Evolutionary conservation across 768 basidiomycete genomes (phyloP), one percentile per base, ranked within the genome.

Genomic region (Tylopilus sp.): DNA sequence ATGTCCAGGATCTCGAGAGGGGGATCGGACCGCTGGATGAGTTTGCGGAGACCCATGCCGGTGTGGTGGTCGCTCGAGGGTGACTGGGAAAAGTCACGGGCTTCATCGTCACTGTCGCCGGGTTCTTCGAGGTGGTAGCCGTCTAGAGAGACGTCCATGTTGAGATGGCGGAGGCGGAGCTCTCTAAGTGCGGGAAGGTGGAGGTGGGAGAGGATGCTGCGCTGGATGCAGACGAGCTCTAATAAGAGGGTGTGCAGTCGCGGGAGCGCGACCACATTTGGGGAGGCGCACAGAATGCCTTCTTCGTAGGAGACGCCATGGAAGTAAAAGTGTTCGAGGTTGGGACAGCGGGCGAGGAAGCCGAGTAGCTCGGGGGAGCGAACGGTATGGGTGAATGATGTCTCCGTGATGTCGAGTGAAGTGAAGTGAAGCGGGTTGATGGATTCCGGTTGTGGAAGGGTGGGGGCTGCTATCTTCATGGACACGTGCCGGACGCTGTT

Each of bases 91-190:
- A 77, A 88, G 70, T 91, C 89, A 16, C 68, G 58, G 16, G 82
- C 83, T 60, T 88, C 88, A 57, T 90, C 88, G 9, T 87, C 87
- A 58, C 81, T 85, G 55, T 89, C 89, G 29, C 87, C 87, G 7
- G 76, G 71, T 50, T 88, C 87, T 25, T 65, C 47, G 7, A 53
- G 38, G 16, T 70, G 63, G 26, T 83, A 71, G 16, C 63, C 61
- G 4, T 59, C 40, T 3, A 67, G 52, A 41, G 50, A 45, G 54
- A 77, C 80, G 48, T 86, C 85, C 63, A 84, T 79, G 61, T 90
- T 90, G 19, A 89, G 71, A 55, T 84, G 80, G 7, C 80, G 73
- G 54, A 91, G 83, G 62, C 77, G 78, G 36, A 91, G 81, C 44
- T 81, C 78, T 36, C 67, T 67, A 26, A 90, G 79, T 2, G 70